These are phyloP conservation scores for Sporobolomyces phaffii DNA, from an alignment of 768 basidiomycete species.

Conservation along the genomic window DNA sequence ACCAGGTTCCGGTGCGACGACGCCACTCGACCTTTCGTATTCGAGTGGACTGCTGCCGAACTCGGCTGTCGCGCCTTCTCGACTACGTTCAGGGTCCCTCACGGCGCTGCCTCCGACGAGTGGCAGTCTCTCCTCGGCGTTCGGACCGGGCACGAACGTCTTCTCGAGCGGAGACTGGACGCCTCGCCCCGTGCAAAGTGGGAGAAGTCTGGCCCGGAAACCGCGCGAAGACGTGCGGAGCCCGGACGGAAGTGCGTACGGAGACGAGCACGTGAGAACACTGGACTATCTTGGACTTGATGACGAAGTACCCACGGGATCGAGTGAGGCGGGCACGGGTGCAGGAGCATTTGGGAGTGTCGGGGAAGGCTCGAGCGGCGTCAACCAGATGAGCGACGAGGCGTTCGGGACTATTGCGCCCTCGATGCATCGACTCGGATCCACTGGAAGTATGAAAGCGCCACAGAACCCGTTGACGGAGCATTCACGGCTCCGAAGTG, in stretches of 20 bases:
- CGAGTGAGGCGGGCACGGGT: background rate
- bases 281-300: constrained; percentile 95
- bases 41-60: constrained; percentile 1
- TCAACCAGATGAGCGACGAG: background rate
- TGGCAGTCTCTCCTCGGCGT: constrained; percentile 62
- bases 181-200: constrained; percentile 39
- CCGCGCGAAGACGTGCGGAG: constrained; percentile 8
- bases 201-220: background rate
- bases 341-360: constrained; percentile 3
- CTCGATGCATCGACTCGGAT: constrained; percentile 29
- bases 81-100: constrained; percentile 84
- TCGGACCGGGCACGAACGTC: constrained; percentile 64
- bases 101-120: constrained; percentile 64
- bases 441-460: constrained; percentile 18
- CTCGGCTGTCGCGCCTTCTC: constrained; percentile 56
- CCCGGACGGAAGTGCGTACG: constrained; percentile 31
- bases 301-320: constrained; percentile 50
- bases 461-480: background rate
- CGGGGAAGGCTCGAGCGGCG: constrained; percentile 5
- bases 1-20: constrained; percentile 58
- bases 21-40: constrained; percentile 54
- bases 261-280: constrained; percentile 83
- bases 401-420: background rate
- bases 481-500: background rate
- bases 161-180: constrained; percentile 74